Evolutionary conservation across 169 alveolate species (phyloP), one percentile per base, ranked within the genome.

Genomic region (Perkinsus chesapeaki): DNA sequence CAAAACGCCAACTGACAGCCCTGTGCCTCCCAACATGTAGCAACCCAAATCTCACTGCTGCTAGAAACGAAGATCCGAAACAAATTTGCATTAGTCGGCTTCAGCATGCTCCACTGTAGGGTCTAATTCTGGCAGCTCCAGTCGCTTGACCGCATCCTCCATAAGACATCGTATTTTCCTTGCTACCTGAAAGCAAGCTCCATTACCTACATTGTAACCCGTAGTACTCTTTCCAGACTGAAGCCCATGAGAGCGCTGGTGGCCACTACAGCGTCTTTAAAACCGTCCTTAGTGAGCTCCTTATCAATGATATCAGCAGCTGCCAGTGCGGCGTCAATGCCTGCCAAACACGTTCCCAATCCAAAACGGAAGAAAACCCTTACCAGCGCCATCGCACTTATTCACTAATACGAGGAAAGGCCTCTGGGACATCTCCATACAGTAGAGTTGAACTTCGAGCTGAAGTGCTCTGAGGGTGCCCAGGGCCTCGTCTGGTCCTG

Each of bases 381-480:
- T 60, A 60, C 82, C 82, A 0, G 31, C 12, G 27, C 82, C 82
- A 60, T 91, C 93, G 43, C 93, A 91, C 93, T 91, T 91, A n/a
- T 91, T 91, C n/a, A 36, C 73, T 7, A 91, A 39, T 0, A 91
- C 39, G 3, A 48, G 38, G 73, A 39, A 43, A 7, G 93, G 93
- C 48, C 93, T 73, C 16, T 47, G 47, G 9, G 93, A 36, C 93
- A 91, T 91, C 39, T 91, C 93, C 39, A 0, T 31, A 3, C 39
- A n/a, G 73, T 39, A 91, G 38, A 23, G 73, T 5, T 16, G 5
- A 73, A 91, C 39, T 23, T 91, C 93, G 23, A 37, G 39, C 39
- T 60, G 93, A 36, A 91, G 48, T 1, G 82, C 82, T 60, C 82
- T 1, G 82, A 60, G 82, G 23, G 82, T 60, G 23, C 23, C 27